A percentile compares a stretch with the other conserved stretches of the same genome.
Conservation (phyloP, 768 basidiomycete genomes). For the Lentinula edodes region DNA sequence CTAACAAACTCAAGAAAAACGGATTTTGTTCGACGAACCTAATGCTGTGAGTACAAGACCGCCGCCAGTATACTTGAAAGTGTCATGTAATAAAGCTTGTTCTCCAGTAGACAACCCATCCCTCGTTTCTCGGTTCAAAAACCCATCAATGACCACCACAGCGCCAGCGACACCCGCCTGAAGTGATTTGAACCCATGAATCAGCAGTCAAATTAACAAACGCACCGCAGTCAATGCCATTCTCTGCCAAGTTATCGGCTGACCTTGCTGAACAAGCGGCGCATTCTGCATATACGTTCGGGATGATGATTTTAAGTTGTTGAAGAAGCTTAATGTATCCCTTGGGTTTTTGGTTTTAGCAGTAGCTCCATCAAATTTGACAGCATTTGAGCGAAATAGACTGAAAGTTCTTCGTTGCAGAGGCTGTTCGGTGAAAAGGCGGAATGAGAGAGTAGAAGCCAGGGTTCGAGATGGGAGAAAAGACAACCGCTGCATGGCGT, state of each 20-base stretch:
- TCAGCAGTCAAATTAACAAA: neutral
- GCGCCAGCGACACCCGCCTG: conserved; percentile 72
- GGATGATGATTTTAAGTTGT: neutral
- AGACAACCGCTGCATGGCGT: neutral
- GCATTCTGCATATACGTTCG: conserved; percentile 8
- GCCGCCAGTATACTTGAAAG: conserved; percentile 79
- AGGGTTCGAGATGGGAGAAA: neutral
- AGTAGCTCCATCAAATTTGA: neutral
- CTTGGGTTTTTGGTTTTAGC: neutral
- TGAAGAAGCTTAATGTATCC: neutral
- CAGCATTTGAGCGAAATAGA: neutral
- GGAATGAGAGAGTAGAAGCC: neutral
- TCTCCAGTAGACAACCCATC: conserved; percentile 59
- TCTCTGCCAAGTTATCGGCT: conserved; percentile 6
- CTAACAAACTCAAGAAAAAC: neutral
- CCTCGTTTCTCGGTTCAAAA: conserved; percentile 77
- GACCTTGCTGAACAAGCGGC: neutral
- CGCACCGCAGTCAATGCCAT: conserved; percentile 10
- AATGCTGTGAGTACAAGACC: conserved; percentile 74
- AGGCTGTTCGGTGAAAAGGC: neutral
- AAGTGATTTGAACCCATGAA: neutral
- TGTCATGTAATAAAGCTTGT: conserved; percentile 65
- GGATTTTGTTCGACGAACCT: conserved; percentile 19
- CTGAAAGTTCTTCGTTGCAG: neutral
- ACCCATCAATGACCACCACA: conserved; percentile 53